Evolutionary conservation across 2,329 filamentous ascomycete genomes (phyloP).

Genomic region (Emmonsia crescens): DNA sequence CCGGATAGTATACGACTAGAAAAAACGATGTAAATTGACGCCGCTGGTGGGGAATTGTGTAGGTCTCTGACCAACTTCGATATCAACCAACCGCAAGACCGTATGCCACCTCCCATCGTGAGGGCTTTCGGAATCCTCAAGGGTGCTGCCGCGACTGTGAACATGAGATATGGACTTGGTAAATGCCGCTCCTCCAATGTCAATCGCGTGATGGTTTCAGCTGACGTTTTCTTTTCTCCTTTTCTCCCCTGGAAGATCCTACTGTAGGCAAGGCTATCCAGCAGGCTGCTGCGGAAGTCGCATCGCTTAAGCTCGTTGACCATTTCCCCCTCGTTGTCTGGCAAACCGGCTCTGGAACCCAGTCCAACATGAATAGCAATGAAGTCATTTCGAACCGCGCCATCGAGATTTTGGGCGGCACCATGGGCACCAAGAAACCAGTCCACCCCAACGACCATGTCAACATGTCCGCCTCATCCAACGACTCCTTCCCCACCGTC

Average conservation of each 20-base stretch:
- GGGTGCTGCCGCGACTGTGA: slow-evolving; percentile 89
- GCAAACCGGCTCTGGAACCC: slow-evolving; percentile 97
- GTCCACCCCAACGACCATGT: slow-evolving; percentile 99
- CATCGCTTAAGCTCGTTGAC: slow-evolving; percentile 83
- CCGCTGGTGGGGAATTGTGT: slow-evolving; percentile 16
- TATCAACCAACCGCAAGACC: slow-evolving; percentile 98
- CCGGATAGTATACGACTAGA: not conserved
- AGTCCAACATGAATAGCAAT: slow-evolving; percentile 99
- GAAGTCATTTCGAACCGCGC: slow-evolving; percentile 99
- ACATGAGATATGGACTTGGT: slow-evolving; percentile 84
- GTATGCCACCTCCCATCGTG: slow-evolving; percentile 89
- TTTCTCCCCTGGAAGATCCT: slow-evolving; percentile 48
- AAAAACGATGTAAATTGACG: slow-evolving; percentile 6
- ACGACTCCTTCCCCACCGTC: slow-evolving; percentile 98
- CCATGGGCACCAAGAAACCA: slow-evolving; percentile 93
- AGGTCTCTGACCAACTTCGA: slow-evolving; percentile 90
- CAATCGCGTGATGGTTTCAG: slow-evolving; percentile 2
- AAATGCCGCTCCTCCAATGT: slow-evolving; percentile 15
- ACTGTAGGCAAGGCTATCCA: slow-evolving; percentile 88
- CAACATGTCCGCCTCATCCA: slow-evolving; percentile 97
- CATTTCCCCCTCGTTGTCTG: slow-evolving; percentile 98
- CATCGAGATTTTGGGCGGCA: slow-evolving; percentile 91
- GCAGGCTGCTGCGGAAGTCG: slow-evolving; percentile 87
- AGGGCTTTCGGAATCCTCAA: slow-evolving; percentile 95
- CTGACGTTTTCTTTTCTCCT: slow-evolving; percentile 12